Evolutionary conservation across 139 green algal species (phyloP).

Genomic region (Chlamydomonas schloesseri): DNA sequence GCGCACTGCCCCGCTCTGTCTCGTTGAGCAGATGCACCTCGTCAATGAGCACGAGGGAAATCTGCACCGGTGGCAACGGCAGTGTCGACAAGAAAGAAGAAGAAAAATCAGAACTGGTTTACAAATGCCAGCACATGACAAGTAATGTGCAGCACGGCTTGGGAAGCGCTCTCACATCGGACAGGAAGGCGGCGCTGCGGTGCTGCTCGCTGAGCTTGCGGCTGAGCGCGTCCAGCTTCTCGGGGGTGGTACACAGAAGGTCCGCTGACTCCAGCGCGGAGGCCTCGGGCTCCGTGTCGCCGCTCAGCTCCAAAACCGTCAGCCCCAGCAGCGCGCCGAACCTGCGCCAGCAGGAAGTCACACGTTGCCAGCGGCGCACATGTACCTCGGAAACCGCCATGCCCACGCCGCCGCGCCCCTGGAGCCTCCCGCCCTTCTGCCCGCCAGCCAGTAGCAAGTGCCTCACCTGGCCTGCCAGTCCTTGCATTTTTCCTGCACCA

Average conservation of each 20-base stretch:
- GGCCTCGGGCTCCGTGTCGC: slow-evolving; percentile 69
- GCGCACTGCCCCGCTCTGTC: slow-evolving; percentile 69
- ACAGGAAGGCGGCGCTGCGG: slow-evolving; percentile 54
- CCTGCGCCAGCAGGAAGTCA: background rate
- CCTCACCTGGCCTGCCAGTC: slow-evolving; percentile 85
- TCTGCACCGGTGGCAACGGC: slow-evolving; percentile 71
- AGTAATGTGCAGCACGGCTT: no score
- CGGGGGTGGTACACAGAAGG: slow-evolving; percentile 88
- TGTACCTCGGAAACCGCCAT: no score
- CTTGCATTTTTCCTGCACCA: slow-evolving; percentile 86
- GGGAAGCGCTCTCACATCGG: slow-evolving; percentile 16
- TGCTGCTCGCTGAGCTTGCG: slow-evolving; percentile 30
- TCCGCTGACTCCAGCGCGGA: slow-evolving; percentile 77
- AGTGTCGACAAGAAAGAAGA: background rate
- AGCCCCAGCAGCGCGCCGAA: slow-evolving; percentile 56
- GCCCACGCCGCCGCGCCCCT: no score
- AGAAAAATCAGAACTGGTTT: background rate
- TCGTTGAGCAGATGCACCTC: slow-evolving; percentile 94
- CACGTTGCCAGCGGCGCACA: no score
- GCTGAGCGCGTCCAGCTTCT: slow-evolving; percentile 80
- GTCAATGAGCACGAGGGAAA: slow-evolving; percentile 90
- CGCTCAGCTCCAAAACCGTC: slow-evolving; percentile 78
- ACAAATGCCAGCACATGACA: slow-evolving; percentile 28
- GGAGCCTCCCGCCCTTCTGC: no score
- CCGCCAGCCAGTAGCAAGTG: no score